Percentiles rank a stretch among this genome's conserved stretches.
phyloP scores from a whole-genome alignment of 202 grass and related monocot genomes.

The Dendrocalamus latiflorus region DNA sequence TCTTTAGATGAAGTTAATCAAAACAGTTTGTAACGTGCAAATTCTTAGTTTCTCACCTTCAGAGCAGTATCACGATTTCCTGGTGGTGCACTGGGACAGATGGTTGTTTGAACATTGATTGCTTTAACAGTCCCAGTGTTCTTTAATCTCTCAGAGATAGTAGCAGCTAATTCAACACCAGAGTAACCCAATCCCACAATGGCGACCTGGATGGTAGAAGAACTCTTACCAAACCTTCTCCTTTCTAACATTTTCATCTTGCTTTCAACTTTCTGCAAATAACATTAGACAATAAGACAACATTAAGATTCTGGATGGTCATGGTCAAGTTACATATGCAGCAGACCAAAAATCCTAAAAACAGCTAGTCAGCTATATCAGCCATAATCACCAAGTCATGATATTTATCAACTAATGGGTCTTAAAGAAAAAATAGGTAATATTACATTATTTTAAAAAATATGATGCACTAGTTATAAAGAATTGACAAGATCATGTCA shows the following conservation, averaged over 20 bases:
- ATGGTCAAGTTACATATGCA: neutral
- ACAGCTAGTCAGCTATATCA: neutral
- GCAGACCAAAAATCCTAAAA: neutral
- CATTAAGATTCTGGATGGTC: neutral
- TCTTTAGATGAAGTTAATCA: conserved; percentile 11
- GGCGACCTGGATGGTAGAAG: conserved; percentile 60
- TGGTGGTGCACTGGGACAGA: conserved; percentile 77
- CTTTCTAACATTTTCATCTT: conserved; percentile 75
- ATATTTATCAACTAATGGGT: neutral
- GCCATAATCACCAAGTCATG: neutral
- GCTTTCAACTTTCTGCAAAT: conserved; percentile 71
- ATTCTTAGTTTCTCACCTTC: conserved; percentile 52
- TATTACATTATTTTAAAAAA: neutral
- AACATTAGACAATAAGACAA: conserved; percentile 5
- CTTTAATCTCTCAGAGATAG: conserved; percentile 88
- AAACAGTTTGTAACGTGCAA: neutral
- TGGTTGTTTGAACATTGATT: conserved; percentile 77
- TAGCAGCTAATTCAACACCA: conserved; percentile 92
- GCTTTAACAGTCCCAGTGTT: conserved; percentile 80
- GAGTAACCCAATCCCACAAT: conserved; percentile 94
- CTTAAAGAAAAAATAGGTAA: neutral
- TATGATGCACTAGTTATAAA: neutral
- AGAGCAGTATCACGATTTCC: conserved; percentile 86
- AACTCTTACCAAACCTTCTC: conserved; percentile 59
- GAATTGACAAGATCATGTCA: neutral